phyloP scores from a whole-genome alignment of 352 stramenopile species.

The Globisporangium sylvaticum region DNA sequence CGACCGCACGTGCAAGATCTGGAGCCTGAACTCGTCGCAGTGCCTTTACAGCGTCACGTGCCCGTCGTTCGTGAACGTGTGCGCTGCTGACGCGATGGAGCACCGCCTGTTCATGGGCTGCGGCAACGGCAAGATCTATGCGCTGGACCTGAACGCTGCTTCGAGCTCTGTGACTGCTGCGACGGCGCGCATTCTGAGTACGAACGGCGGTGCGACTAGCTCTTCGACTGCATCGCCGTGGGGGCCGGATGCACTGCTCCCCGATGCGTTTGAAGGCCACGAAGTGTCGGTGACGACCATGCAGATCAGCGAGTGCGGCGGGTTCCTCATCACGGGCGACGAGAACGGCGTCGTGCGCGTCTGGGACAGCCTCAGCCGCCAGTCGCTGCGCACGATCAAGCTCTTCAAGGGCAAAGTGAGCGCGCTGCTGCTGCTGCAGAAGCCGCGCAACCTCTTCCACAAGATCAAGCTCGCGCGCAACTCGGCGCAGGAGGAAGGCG shows the following conservation, averaged over 20 bases:
- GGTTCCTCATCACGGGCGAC: conserved; percentile 60
- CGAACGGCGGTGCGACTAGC: conserved; percentile 7
- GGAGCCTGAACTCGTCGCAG: conserved; percentile 46
- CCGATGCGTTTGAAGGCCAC: conserved; percentile 63
- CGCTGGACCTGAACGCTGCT: conserved; percentile 60
- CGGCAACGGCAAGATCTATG: conserved; percentile 70
- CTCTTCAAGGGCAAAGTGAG: conserved; percentile 63
- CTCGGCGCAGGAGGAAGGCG: conserved; percentile 29
- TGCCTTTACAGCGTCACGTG: conserved; percentile 68
- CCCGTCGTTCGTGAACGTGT: conserved; percentile 64
- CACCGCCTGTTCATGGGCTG: conserved; percentile 67
- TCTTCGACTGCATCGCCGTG: conserved; percentile 22
- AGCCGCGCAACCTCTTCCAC: conserved; percentile 57
- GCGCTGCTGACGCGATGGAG: conserved; percentile 56
- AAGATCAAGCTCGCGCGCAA: conserved; percentile 37
- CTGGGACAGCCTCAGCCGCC: conserved; percentile 63
- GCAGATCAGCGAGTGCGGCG: conserved; percentile 52
- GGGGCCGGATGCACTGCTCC: conserved; percentile 37
- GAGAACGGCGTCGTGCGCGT: conserved; percentile 54
- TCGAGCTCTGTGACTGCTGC: conserved; percentile 47
- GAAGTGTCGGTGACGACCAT: conserved; percentile 54
- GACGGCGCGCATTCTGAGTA: conserved; percentile 43
- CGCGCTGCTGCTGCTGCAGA: conserved; percentile 42
- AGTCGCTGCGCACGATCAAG: conserved; percentile 62
- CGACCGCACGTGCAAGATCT: conserved; percentile 79